Evolutionary conservation across 306 rosid species (phyloP), one percentile per base, ranked within the genome.

Genomic region (Sindora glabra): DNA sequence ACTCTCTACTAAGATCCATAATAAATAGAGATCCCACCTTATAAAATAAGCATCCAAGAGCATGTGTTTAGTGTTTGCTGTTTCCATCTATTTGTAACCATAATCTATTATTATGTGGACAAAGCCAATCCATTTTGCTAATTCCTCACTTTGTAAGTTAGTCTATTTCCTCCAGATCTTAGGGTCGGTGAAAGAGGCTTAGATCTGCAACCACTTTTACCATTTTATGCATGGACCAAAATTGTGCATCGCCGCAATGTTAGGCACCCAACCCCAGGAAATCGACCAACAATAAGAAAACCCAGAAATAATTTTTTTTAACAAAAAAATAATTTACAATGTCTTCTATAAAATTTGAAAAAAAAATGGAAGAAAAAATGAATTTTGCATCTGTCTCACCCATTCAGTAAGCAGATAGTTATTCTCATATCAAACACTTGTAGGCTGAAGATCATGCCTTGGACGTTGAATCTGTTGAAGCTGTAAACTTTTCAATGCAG

Each of bases 391-490:
- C 61, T 59, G 39, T 15, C 8, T 48, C 17, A 13, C 79, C 67
- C 41, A 34, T 30, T 54, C 60, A 27, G 12, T 34, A 42, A 4
- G n/a, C n/a, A n/a, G n/a, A 8, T 34, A 29, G 13, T 41, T 26
- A 26, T 23, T 41, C 26, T 32, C 48, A 65, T n/a, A n/a, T 83
- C 79, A 89, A 61, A 81, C 91, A 42, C 75, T 83, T 30, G 82
- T 74, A 36, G 89, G 82, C 24, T 68, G 87, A 71, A 60, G 71
- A 79, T 64, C 82, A 41, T 59, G 80, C 29, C 30, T 64, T 24
- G 78, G 77, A 45, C 44, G 82, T 0, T 77, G 83, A 71, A 70
- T 72, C 51, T 73, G 91, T 17, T 79, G 84, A 72, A 86, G 78
- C 73, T 81, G 92, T 46, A 86, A 68, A 50, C 68, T 70, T 74